These are phyloP conservation scores for Colletotrichum kahawae DNA, from an alignment of 2,329 filamentous ascomycete genomes.

Conservation along the genomic window DNA sequence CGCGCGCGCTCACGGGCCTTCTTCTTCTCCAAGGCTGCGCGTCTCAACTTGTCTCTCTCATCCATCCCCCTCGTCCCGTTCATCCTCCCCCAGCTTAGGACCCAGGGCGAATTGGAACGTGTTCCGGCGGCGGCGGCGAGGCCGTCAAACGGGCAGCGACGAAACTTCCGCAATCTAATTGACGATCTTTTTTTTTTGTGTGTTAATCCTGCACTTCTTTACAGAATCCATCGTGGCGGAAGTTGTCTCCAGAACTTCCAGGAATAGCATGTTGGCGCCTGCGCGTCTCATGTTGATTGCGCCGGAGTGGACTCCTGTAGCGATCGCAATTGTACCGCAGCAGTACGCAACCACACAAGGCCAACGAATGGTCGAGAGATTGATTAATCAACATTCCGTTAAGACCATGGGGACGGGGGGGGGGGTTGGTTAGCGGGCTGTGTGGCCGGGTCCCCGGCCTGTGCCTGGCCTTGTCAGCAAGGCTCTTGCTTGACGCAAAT, in stretches of 20 bases:
- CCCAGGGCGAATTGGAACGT: not conserved
- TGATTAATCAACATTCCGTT: not conserved
- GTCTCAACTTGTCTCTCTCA: not conserved
- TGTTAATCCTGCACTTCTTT: not conserved
- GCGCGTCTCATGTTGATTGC: constrained; percentile 74
- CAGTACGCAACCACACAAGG: not conserved
- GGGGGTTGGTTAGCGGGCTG: not conserved
- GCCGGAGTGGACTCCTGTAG: constrained; percentile 70
- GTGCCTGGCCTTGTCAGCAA: not conserved
- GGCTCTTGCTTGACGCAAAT: not conserved
- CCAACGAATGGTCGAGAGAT: not conserved
- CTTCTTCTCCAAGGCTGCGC: not conserved
- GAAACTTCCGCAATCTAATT: constrained; percentile 3
- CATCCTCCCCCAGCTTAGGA: not conserved
- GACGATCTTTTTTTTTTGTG: not conserved
- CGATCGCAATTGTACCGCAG: constrained; percentile 4
- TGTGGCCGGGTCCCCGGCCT: not conserved
- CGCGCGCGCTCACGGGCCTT: not conserved
- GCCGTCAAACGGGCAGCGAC: constrained; percentile 1
- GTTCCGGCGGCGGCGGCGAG: not conserved
- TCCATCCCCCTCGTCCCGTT: not conserved
- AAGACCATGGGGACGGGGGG: not conserved
- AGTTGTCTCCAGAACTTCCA: not conserved
- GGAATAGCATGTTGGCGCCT: constrained; percentile 11
- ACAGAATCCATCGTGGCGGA: not conserved